phyloP scores from a whole-genome alignment of 306 rosid genomes.

The Begonia masoniana region DNA sequence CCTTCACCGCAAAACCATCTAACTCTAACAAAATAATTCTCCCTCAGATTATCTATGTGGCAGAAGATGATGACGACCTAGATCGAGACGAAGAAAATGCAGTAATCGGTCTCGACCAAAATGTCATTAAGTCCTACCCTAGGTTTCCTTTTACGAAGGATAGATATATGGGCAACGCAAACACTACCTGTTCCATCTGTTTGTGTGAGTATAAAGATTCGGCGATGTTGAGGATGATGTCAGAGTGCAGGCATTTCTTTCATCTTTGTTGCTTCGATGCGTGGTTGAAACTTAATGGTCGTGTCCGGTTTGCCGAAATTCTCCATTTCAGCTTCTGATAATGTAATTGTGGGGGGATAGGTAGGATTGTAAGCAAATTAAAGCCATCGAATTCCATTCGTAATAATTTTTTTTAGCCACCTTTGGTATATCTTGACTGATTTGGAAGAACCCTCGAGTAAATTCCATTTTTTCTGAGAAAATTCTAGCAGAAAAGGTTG shows the following conservation, averaged over 20 bases:
- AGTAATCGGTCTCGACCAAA: constrained; percentile 46
- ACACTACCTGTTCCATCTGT: constrained; percentile 60
- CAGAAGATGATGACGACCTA: constrained; percentile 40
- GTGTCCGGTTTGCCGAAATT: constrained; percentile 90
- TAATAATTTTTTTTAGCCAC: too few species aligned
- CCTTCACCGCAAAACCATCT: neutral
- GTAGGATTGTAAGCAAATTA: too few species aligned
- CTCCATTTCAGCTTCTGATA: constrained; percentile 21
- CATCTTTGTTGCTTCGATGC: constrained; percentile 71
- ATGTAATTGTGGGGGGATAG: too few species aligned
- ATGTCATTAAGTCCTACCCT: constrained; percentile 70
- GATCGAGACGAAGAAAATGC: constrained; percentile 18
- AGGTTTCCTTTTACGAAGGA: constrained; percentile 35
- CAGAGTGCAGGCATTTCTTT: constrained; percentile 74
- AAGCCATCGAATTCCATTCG: too few species aligned
- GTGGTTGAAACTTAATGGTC: constrained; percentile 85
- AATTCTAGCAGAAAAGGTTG: too few species aligned
- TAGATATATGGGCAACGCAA: neutral
- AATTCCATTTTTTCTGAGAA: too few species aligned
- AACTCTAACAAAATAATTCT: constrained; percentile 39
- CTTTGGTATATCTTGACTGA: too few species aligned
- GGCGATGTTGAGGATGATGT: constrained; percentile 96
- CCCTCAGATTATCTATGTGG: constrained; percentile 66
- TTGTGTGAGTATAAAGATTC: constrained; percentile 65
- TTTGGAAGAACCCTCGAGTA: too few species aligned